These are phyloP conservation scores for Clohesyomyces aquaticus DNA, from an alignment of 495 filamentous ascomycete genomes.

Conservation along the genomic window DNA sequence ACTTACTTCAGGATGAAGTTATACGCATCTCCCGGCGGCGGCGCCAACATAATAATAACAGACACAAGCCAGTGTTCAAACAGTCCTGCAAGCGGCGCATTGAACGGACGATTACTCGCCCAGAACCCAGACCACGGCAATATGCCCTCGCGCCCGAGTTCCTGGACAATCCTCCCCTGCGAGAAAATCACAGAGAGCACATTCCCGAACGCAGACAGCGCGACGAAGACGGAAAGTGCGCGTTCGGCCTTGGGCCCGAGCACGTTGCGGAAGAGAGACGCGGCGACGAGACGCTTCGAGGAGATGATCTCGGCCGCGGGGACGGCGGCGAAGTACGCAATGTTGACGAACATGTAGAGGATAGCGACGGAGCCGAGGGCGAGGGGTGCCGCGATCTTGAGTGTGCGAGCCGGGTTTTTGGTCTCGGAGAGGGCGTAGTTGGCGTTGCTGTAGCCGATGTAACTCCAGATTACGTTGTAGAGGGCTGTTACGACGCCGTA, in stretches of 20 bases:
- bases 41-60: constrained; percentile 63
- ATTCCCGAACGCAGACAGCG: constrained; percentile 73
- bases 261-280: constrained; percentile 68
- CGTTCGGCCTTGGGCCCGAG: constrained; percentile 69
- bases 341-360: constrained; percentile 70
- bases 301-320: constrained; percentile 64
- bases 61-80: constrained; percentile 66
- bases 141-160: constrained; percentile 34
- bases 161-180: constrained; percentile 58
- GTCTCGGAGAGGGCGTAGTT: constrained; percentile 59
- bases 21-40: constrained; percentile 67
- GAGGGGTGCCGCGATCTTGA: constrained; percentile 65
- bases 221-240: constrained; percentile 70
- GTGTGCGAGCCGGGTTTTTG: constrained; percentile 63
- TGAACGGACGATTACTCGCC: constrained; percentile 67
- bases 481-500: constrained; percentile 50
- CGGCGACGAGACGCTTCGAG: constrained; percentile 60
- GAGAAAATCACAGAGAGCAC: constrained; percentile 72
- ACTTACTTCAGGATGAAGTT: constrained; percentile 58
- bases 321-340: constrained; percentile 73
- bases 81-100: constrained; percentile 63
- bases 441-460: constrained; percentile 68
- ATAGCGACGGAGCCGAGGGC: constrained; percentile 64
- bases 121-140: constrained; percentile 45
- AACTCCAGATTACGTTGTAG: constrained; percentile 70